Conservation (phyloP, 78 protist species). For the Paulinella micropora region DNA sequence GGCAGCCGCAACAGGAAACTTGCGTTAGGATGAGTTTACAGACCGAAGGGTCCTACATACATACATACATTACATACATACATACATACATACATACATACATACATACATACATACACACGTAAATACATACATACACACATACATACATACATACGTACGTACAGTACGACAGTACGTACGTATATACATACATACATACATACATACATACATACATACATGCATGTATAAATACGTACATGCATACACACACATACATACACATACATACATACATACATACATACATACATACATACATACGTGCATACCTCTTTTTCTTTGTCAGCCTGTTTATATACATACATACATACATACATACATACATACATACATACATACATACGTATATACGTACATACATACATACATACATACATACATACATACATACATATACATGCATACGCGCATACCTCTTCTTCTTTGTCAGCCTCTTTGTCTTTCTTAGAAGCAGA, state of each 20-base stretch:
- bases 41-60: no score
- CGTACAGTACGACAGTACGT: no score
- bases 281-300: background rate
- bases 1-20: no score
- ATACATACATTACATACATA: no score
- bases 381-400: background rate
- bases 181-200: background rate
- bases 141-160: no score
- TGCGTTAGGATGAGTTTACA: no score
- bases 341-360: background rate
- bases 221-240: no score
- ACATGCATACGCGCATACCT: background rate
- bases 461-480: no score
- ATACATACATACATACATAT: background rate
- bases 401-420: background rate
- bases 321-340: no score
- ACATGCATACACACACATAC: no score
- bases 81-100: background rate
- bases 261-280: background rate
- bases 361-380: background rate
- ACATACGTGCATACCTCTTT: no score
- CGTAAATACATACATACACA: no score
- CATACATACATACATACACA: background rate
- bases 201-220: background rate
- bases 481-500: background rate